Percentiles rank a stretch among this genome's conserved stretches.
Evolutionary conservation across 2,329 filamentous ascomycete species (phyloP).

Genomic region (Pyrenophora seminiperda): DNA sequence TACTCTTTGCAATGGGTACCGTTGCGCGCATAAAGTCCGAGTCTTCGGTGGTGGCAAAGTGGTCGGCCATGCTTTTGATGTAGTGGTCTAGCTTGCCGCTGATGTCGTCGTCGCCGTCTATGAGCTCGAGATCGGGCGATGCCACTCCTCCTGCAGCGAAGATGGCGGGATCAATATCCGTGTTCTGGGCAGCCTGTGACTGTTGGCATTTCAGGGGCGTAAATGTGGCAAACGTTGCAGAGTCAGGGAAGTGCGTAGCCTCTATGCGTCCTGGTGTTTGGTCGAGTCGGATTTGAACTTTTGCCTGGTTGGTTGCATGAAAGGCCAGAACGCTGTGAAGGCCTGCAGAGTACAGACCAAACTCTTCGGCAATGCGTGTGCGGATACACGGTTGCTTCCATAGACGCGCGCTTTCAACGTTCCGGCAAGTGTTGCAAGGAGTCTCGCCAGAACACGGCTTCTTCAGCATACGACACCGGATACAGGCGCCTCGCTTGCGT

Average conservation of each 20-base stretch:
- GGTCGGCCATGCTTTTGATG: conserved; percentile 55
- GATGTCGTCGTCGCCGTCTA: conserved; percentile 59
- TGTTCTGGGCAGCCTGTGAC: conserved; percentile 22
- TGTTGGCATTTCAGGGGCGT: conserved; percentile 48
- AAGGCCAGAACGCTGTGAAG: conserved; percentile 60
- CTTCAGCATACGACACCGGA: conserved; percentile 68
- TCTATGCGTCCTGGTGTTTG: conserved; percentile 59
- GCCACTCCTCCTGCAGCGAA: conserved; percentile 31
- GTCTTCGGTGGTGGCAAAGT: conserved; percentile 56
- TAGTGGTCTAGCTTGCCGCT: conserved; percentile 60
- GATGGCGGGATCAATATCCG: conserved; percentile 47
- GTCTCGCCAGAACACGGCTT: conserved; percentile 66
- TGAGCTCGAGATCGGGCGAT: conserved; percentile 51
- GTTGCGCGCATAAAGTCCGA: conserved; percentile 60
- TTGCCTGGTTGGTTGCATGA: conserved; percentile 56
- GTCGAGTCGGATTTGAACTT: conserved; percentile 56
- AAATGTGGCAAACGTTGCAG: conserved; percentile 56
- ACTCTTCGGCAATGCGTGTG: conserved; percentile 63
- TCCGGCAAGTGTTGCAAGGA: conserved; percentile 63
- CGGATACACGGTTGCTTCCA: conserved; percentile 67
- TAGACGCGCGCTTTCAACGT: conserved; percentile 64
- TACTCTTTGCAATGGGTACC: conserved; percentile 43
- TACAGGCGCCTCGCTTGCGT: conserved; percentile 64
- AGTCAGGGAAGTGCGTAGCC: conserved; percentile 57
- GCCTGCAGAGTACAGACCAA: conserved; percentile 61